Percentiles rank a stretch among this genome's conserved stretches.
Conservation (phyloP, 208 protist species). For the Trypanosoma conorhini region DNA sequence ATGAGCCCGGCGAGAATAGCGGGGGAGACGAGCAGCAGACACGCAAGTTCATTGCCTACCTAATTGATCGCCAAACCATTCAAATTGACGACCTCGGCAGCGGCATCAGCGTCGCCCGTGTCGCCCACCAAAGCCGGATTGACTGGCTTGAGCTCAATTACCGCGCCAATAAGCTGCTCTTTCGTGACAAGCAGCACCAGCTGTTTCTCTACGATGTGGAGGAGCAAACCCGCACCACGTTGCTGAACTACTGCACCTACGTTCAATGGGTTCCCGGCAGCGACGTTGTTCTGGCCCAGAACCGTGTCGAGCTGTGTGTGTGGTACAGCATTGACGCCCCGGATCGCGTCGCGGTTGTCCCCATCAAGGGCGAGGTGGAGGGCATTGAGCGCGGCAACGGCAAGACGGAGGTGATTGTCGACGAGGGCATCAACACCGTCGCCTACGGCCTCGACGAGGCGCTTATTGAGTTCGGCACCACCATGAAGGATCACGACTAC, state of each 20-base stretch:
- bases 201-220: conserved; percentile 95
- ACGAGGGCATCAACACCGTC: conserved; percentile 95
- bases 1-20: conserved; percentile 39
- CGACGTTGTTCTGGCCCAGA: conserved; percentile 98
- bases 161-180: conserved; percentile 94
- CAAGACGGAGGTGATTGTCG: conserved; percentile 97
- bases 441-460: conserved; percentile 95
- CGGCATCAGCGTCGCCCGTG: conserved; percentile 81
- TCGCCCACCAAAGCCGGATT: conserved; percentile 92
- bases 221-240: conserved; percentile 83
- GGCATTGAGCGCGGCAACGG: conserved; percentile 95
- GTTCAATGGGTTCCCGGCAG: conserved; percentile 98
- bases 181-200: conserved; percentile 95
- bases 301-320: conserved; percentile 95
- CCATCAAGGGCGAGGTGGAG: conserved; percentile 97
- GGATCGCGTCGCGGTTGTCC: conserved; percentile 94
- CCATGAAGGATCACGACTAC: conserved; percentile 94
- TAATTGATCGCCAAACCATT: conserved; percentile 96
- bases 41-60: conserved; percentile 95
- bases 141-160: conserved; percentile 98
- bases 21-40: conserved; percentile 26
- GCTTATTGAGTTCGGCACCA: conserved; percentile 97
- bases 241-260: conserved; percentile 97
- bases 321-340: conserved; percentile 97
- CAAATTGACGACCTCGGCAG: conserved; percentile 93